These are phyloP conservation scores for Cicer chorassanicum DNA, from an alignment of 306 rosid species.

Conservation along the genomic window DNA sequence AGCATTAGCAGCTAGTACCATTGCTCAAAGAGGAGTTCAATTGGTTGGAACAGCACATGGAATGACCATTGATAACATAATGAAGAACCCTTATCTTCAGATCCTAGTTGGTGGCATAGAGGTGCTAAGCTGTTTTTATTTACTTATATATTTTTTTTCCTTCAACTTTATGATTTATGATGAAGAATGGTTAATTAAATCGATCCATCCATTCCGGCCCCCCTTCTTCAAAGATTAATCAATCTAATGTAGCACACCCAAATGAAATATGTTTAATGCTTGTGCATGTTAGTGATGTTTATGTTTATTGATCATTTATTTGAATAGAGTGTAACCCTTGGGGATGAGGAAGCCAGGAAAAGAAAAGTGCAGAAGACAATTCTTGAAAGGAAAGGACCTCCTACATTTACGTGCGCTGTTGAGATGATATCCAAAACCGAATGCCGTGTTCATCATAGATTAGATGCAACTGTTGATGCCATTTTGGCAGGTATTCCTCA, in stretches of 20 bases:
- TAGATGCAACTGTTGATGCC: constrained; percentile 97
- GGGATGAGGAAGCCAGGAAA: constrained; percentile 96
- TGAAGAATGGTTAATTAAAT: constrained; percentile 10
- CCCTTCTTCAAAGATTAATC: constrained; percentile 5
- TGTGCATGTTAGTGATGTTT: constrained; percentile 39
- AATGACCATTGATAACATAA: constrained; percentile 81
- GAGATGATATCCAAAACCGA: constrained; percentile 96
- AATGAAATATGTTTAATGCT: constrained; percentile 36
- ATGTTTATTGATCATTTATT: constrained; percentile 43
- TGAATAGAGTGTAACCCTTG: constrained; percentile 95
- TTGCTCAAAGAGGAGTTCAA: constrained; percentile 99
- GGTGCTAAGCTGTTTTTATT: constrained; percentile 57
- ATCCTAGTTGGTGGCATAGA: constrained; percentile 97
- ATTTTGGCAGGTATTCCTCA: constrained; percentile 77
- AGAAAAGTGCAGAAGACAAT: constrained; percentile 99
- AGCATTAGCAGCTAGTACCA: constrained; percentile 98
- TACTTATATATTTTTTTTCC: background rate
- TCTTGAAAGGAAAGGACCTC: constrained; percentile 94
- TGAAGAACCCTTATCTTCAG: constrained; percentile 91
- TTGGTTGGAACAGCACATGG: constrained; percentile 99
- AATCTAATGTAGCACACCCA: constrained; percentile 7
- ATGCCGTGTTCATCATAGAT: constrained; percentile 88
- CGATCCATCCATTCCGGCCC: background rate
- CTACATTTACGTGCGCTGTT: constrained; percentile 96
- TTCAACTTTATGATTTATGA: constrained; percentile 31